Percentiles rank a stretch among this genome's conserved stretches.
Conservation (phyloP, 2,329 filamentous ascomycete genomes). For the Zalaria sp. region DNA sequence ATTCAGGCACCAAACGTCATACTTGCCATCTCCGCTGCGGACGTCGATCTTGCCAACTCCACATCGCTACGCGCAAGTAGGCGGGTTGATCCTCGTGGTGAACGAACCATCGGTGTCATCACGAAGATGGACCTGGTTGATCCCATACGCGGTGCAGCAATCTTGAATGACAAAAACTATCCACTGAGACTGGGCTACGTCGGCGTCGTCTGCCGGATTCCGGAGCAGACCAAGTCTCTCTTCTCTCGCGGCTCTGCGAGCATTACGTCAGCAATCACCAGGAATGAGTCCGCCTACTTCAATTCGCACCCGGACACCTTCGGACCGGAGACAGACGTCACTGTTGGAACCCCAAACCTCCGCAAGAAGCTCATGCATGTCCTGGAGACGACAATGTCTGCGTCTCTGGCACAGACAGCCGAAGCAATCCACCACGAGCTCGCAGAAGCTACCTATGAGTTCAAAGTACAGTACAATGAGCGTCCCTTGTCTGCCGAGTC, state of each 20-base stretch:
- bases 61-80: slow-evolving; percentile 81
- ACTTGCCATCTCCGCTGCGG: slow-evolving; percentile 89
- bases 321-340: slow-evolving; percentile 56
- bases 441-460: slow-evolving; percentile 94
- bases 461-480: slow-evolving; percentile 99
- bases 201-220: slow-evolving; percentile 79
- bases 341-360: slow-evolving; percentile 70
- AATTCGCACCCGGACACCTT: slow-evolving; percentile 70
- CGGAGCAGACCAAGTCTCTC: slow-evolving; percentile 47
- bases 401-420: slow-evolving; percentile 74
- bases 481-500: slow-evolving; percentile 88
- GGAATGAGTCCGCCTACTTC: slow-evolving; percentile 83
- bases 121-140: slow-evolving; percentile 99
- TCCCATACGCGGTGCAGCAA: slow-evolving; percentile 57
- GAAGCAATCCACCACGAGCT: slow-evolving; percentile 90
- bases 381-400: slow-evolving; percentile 92
- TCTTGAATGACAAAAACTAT: slow-evolving; percentile 83
- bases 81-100: slow-evolving; percentile 82
- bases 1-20: slow-evolving; percentile 95
- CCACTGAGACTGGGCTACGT: slow-evolving; percentile 92
- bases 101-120: slow-evolving; percentile 94
- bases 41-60: slow-evolving; percentile 94
- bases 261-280: slow-evolving; percentile 65
- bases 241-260: slow-evolving; percentile 76
- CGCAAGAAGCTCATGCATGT: slow-evolving; percentile 96